Percentiles rank a stretch among this genome's conserved stretches.
phyloP scores from a whole-genome alignment of 257 asterid species.

The Solanum peruvianum region DNA sequence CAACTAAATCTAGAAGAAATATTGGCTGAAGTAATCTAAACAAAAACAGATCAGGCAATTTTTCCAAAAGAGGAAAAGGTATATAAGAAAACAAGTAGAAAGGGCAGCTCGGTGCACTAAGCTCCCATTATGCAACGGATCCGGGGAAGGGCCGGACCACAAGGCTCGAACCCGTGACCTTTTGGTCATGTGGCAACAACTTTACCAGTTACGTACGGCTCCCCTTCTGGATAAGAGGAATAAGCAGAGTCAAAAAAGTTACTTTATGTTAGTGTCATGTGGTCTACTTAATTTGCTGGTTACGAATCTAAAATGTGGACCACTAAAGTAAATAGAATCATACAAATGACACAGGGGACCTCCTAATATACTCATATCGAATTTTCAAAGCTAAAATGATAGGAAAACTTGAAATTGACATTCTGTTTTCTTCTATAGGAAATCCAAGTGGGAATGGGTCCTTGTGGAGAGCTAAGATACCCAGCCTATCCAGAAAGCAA shows the following conservation, averaged over 20 bases:
- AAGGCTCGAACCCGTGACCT: not conserved
- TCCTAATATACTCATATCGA: not conserved
- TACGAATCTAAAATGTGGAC: not conserved
- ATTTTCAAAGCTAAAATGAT: not conserved
- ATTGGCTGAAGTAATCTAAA: not conserved
- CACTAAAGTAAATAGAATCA: not conserved
- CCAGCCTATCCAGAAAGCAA: slow-evolving; percentile 93
- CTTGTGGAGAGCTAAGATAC: slow-evolving; percentile 93
- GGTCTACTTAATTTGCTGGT: not conserved
- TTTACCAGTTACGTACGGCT: not conserved
- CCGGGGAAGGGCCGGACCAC: not conserved
- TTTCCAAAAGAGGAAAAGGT: not conserved
- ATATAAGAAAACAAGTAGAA: not conserved
- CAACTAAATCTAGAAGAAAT: not conserved
- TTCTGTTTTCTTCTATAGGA: slow-evolving; percentile 40
- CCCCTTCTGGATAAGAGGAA: not conserved
- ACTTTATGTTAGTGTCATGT: not conserved
- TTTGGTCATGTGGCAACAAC: not conserved
- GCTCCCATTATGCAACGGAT: not conserved
- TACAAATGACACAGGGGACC: not conserved
- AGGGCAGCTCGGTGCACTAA: not conserved
- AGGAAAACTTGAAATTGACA: not conserved
- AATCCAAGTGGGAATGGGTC: slow-evolving; percentile 95
- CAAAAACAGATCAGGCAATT: not conserved
- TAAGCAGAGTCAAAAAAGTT: not conserved